Evolutionary conservation across 1,284 basidiomycete genomes (phyloP).

Genomic region (Cutaneotrichosporon cutaneum): DNA sequence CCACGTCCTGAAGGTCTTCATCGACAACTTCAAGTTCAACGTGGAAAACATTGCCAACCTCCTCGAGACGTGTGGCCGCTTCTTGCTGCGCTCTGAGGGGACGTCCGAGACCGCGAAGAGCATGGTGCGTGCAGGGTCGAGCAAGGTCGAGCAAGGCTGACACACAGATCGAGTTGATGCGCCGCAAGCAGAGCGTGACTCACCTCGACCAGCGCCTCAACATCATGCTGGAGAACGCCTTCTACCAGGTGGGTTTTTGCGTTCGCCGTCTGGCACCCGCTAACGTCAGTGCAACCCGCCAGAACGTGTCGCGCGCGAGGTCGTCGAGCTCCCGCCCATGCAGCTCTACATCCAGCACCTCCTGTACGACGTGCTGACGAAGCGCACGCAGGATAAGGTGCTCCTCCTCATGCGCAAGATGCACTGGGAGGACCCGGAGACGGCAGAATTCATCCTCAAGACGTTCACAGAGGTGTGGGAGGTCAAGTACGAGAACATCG

Average conservation of each 20-base stretch:
- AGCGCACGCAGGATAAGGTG: slow-evolving; percentile 90
- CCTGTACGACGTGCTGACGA: slow-evolving; percentile 83
- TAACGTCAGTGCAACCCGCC: slow-evolving; percentile 85
- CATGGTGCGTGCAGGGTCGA: slow-evolving; percentile 42
- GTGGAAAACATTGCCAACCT: slow-evolving; percentile 90
- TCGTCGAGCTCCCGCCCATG: slow-evolving; percentile 81
- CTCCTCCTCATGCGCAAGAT: slow-evolving; percentile 87
- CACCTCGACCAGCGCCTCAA: slow-evolving; percentile 89
- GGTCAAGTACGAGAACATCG: slow-evolving; percentile 85
- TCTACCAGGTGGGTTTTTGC: slow-evolving; percentile 80
- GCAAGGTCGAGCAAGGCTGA: too few relatives aligned
- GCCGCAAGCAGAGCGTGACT: slow-evolving; percentile 86
- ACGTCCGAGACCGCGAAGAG: slow-evolving; percentile 73
- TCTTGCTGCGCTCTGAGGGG: slow-evolving; percentile 80
- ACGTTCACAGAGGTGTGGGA: slow-evolving; percentile 97
- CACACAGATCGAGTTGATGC: slow-evolving; percentile 83
- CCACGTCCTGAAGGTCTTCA: slow-evolving; percentile 93
- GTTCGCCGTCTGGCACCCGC: too few relatives aligned
- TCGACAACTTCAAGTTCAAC: slow-evolving; percentile 92
- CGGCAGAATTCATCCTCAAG: slow-evolving; percentile 59
- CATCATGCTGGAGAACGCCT: slow-evolving; percentile 93
- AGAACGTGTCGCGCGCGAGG: slow-evolving; percentile 75
- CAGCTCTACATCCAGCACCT: slow-evolving; percentile 92
- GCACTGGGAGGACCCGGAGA: slow-evolving; percentile 80
- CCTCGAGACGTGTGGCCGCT: slow-evolving; percentile 91